Evolutionary conservation across 306 rosid genomes (phyloP).

Genomic region (Glycine latifolia): DNA sequence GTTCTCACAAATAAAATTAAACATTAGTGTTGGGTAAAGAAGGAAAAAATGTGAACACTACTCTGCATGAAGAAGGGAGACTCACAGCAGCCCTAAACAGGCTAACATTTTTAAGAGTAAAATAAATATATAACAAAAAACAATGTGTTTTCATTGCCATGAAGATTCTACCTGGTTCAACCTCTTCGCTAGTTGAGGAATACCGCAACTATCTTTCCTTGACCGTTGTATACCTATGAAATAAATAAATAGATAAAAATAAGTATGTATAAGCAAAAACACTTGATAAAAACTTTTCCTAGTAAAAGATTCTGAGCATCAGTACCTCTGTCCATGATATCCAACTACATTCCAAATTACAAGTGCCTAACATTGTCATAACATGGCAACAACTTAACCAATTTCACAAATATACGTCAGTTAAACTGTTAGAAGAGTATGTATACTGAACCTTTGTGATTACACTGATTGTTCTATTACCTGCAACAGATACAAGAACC

Average conservation of each 20-base stretch:
- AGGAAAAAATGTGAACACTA: no score
- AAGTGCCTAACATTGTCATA: constrained; percentile 40
- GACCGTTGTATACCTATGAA: constrained; percentile 79
- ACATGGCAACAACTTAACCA: constrained; percentile 37
- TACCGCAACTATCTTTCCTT: constrained; percentile 90
- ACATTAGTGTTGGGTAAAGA: background rate
- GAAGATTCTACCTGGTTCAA: constrained; percentile 83
- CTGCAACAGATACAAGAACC: constrained; percentile 21
- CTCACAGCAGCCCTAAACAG: no score
- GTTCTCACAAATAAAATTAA: background rate
- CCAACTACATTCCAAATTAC: constrained; percentile 63
- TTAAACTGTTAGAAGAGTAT: constrained; percentile 14
- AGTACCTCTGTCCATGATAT: constrained; percentile 97
- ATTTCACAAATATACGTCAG: background rate
- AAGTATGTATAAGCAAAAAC: background rate
- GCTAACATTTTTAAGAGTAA: no score
- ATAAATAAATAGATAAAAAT: background rate
- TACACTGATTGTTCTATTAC: no score
- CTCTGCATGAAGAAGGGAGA: no score
- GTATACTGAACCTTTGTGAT: constrained; percentile 78
- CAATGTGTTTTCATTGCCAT: background rate
- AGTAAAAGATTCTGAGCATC: constrained; percentile 53
- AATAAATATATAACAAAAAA: no score
- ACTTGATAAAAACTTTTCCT: constrained; percentile 68
- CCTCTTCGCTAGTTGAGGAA: constrained; percentile 94